Percentiles rank a stretch among this genome's conserved stretches.
Evolutionary conservation across 2,329 filamentous ascomycete species (phyloP).

Genomic region (Diaporthe caulivora): DNA sequence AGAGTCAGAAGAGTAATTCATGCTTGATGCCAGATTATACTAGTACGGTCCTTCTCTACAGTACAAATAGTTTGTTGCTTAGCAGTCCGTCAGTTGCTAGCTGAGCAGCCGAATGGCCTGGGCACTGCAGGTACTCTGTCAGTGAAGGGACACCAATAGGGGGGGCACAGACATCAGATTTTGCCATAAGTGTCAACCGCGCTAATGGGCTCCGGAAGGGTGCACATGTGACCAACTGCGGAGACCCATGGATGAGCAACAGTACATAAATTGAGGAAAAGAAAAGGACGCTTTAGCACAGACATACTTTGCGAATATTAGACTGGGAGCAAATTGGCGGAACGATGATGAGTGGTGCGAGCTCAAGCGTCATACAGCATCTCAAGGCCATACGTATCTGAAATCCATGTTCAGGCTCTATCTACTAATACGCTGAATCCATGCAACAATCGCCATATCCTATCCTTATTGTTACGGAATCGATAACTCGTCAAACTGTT

Average conservation of each 20-base stretch:
- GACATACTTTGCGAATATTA: too few species aligned
- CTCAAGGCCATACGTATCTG: too few species aligned
- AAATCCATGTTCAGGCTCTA: background rate
- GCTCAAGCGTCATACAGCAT: background rate
- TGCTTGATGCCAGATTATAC: too few species aligned
- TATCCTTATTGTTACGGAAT: background rate
- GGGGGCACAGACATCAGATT: background rate
- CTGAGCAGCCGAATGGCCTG: too few species aligned
- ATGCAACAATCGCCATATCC: background rate
- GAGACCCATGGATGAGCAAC: background rate
- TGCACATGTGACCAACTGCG: background rate
- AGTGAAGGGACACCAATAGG: too few species aligned
- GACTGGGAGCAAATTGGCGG: background rate
- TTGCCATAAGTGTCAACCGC: background rate
- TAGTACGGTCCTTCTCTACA: too few species aligned
- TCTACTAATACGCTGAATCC: too few species aligned
- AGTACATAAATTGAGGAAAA: background rate
- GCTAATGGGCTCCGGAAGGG: background rate
- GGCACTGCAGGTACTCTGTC: too few species aligned
- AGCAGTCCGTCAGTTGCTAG: too few species aligned
- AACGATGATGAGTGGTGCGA: background rate
- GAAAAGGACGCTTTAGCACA: too few species aligned
- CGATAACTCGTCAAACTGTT: background rate
- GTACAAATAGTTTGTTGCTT: too few species aligned
- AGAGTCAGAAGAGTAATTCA: too few species aligned